Conservation (phyloP, 306 rosid genomes). For the Vigna hirtella region DNA sequence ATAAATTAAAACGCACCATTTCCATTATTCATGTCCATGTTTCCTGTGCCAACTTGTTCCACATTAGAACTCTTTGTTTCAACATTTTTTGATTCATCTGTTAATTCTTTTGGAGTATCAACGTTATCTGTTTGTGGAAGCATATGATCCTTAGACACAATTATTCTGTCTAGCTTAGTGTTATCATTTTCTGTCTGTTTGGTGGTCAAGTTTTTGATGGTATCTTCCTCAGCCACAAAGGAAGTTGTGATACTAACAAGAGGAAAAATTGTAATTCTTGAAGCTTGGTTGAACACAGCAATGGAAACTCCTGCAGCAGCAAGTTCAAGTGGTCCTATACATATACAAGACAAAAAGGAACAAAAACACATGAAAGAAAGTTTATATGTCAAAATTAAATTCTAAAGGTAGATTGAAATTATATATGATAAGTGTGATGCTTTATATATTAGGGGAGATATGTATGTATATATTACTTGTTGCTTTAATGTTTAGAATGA, state of each 20-base stretch:
- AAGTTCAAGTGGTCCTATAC: slow-evolving; percentile 83
- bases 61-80: not conserved
- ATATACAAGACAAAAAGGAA: not conserved
- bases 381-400: too few species aligned
- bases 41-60: not conserved
- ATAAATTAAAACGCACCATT: slow-evolving; percentile 29
- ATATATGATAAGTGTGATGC: too few species aligned
- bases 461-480: too few species aligned
- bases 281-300: slow-evolving; percentile 95
- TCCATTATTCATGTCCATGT: slow-evolving; percentile 25
- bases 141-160: too few species aligned
- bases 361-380: too few species aligned
- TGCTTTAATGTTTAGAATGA: too few species aligned
- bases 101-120: not conserved
- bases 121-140: too few species aligned
- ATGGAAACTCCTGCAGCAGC: slow-evolving; percentile 95
- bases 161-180: not conserved
- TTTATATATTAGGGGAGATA: too few species aligned
- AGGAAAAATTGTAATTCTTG: slow-evolving; percentile 93
- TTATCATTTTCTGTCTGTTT: slow-evolving; percentile 43
- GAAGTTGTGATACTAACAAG: slow-evolving; percentile 93
- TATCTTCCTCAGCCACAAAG: slow-evolving; percentile 95
- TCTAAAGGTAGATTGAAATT: too few species aligned
- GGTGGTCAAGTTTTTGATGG: slow-evolving; percentile 50
- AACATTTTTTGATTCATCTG: not conserved